Percentiles rank a stretch among this genome's conserved stretches.
phyloP scores from a whole-genome alignment of 805 yeast genomes.

The Ogataea trehalophila region DNA sequence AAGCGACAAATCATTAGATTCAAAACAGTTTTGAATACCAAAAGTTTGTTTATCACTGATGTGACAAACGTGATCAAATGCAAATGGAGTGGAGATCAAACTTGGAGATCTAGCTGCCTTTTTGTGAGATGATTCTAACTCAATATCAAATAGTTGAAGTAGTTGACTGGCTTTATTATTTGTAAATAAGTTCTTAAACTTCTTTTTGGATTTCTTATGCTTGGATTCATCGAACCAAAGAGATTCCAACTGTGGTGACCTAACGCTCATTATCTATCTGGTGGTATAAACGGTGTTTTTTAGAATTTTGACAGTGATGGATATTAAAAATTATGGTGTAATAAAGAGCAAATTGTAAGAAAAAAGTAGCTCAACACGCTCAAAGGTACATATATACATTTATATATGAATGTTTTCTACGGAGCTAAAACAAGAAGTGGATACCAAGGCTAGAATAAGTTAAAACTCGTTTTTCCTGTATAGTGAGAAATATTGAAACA shows the following conservation, averaged over 20 bases:
- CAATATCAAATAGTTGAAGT: slow-evolving; percentile 17
- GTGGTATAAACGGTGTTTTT: too few species aligned
- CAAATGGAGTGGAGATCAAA: slow-evolving; percentile 30
- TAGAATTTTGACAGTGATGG: background rate
- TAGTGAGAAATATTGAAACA: too few species aligned
- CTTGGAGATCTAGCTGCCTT: slow-evolving; percentile 5
- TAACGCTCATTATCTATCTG: slow-evolving; percentile 4
- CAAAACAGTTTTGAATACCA: slow-evolving; percentile 28
- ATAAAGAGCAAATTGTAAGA: too few species aligned
- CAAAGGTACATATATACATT: too few species aligned
- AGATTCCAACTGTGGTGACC: slow-evolving; percentile 20
- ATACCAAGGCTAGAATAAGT: too few species aligned
- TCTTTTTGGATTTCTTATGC: slow-evolving; percentile 3
- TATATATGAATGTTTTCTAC: too few species aligned
- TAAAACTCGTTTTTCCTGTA: too few species aligned
- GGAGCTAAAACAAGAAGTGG: too few species aligned
- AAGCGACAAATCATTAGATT: slow-evolving; percentile 9
- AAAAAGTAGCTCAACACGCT: too few species aligned
- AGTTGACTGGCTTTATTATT: slow-evolving; percentile 11
- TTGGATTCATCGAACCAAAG: slow-evolving; percentile 23
- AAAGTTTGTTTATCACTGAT: slow-evolving; percentile 25
- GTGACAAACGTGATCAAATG: slow-evolving; percentile 31
- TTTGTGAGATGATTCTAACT: slow-evolving; percentile 2
- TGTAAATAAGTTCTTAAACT: slow-evolving; percentile 8
- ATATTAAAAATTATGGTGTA: too few species aligned